These are phyloP conservation scores for Lolium multiflorum DNA, from an alignment of 176 grass and related monocot genomes.

Conservation along the genomic window DNA sequence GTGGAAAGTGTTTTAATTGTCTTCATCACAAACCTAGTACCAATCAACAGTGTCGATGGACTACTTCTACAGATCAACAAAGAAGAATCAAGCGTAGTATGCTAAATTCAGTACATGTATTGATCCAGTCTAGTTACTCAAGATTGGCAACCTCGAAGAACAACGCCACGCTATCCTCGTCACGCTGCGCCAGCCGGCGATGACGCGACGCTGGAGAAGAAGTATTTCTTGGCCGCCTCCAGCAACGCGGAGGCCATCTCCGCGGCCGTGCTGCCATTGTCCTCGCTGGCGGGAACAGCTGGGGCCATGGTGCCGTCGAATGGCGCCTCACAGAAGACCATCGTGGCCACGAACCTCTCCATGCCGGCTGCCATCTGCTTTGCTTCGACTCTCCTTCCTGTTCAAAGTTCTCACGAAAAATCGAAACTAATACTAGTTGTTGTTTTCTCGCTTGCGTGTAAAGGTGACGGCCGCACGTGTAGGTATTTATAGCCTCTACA, in stretches of 20 bases:
- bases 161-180: not conserved
- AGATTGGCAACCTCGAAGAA: not conserved
- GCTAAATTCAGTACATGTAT: not conserved
- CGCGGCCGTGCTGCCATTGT: not conserved
- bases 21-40: not conserved
- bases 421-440: not conserved
- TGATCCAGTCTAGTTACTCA: not conserved
- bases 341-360: not conserved
- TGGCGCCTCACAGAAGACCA: constrained; percentile 20
- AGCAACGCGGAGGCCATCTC: not conserved
- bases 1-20: no score
- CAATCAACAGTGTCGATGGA: not conserved
- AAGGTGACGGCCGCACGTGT: not conserved
- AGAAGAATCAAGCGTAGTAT: not conserved
- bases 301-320: constrained; percentile 19
- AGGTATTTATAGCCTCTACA: not conserved
- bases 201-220: not conserved
- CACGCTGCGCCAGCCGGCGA: not conserved
- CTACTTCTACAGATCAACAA: not conserved
- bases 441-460: not conserved
- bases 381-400: not conserved
- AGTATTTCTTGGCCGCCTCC: not conserved
- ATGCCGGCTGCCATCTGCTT: not conserved
- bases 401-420: not conserved
- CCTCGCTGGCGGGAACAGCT: not conserved